These are phyloP conservation scores for Stenocarpella maydis DNA, from an alignment of 2,329 filamentous ascomycete genomes.

Conservation along the genomic window DNA sequence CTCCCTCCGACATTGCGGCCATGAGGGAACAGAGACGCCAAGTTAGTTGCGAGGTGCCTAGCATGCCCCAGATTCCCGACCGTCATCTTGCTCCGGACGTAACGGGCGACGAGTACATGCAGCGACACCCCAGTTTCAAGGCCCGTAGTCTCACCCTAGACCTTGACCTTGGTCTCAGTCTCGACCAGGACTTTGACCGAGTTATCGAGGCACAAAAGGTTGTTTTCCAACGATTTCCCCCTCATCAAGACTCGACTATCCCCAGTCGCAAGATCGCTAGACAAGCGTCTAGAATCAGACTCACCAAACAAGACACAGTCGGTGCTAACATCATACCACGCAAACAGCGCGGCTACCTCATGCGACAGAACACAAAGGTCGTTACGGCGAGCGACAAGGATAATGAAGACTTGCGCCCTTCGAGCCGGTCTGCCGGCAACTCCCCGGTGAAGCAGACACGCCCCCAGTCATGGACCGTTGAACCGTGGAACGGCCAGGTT, in stretches of 20 bases:
- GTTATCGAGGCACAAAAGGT: conserved; percentile 99
- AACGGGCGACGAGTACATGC: conserved; percentile 53
- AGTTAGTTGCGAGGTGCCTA: conserved; percentile 77
- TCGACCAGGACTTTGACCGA: conserved; percentile 92
- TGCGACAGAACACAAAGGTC: conserved; percentile 98
- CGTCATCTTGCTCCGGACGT: conserved; percentile 54
- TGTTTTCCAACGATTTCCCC: conserved; percentile 55
- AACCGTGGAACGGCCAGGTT: conserved; percentile 90
- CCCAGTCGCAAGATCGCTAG: conserved; percentile 41
- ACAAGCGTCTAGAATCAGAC: conserved; percentile 54
- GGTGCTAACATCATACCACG: conserved; percentile 67
- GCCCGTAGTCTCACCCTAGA: conserved; percentile 84
- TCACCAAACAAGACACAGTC: conserved; percentile 36
- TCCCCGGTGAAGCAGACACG: conserved; percentile 79
- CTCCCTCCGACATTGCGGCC: conserved; percentile 80
- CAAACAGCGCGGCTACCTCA: conserved; percentile 94
- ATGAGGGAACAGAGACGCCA: conserved; percentile 89
- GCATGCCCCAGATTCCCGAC: conserved; percentile 67
- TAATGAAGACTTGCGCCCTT: conserved; percentile 58
- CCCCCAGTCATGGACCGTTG: conserved; percentile 93
- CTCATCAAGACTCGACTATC: conserved; percentile 27
- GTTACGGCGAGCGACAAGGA: conserved; percentile 89
- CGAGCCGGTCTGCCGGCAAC: conserved; percentile 69
- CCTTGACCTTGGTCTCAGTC: conserved; percentile 83
- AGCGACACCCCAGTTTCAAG: conserved; percentile 77